Conservation (phyloP, 805 yeast genomes). For the Naumovozyma castellii region DNA sequence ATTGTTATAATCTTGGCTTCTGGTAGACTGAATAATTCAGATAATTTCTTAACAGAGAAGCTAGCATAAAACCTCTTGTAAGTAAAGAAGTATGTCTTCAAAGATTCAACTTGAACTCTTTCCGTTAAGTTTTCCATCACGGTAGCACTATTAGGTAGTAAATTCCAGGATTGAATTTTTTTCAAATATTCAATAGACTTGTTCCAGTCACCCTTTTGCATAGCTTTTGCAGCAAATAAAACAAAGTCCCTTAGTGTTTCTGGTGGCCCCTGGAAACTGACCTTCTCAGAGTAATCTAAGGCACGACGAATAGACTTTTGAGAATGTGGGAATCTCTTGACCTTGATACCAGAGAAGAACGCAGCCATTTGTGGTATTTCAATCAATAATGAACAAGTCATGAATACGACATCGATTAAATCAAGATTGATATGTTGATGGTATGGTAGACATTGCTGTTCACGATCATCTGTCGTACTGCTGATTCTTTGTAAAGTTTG, state of each 20-base stretch:
- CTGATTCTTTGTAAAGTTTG: conserved; percentile 60
- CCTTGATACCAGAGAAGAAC: conserved; percentile 46
- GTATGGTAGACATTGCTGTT: conserved; percentile 82
- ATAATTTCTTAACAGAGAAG: conserved; percentile 57
- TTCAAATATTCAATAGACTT: conserved; percentile 57
- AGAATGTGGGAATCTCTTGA: conserved; percentile 46
- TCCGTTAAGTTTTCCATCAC: conserved; percentile 63
- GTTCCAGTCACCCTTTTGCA: conserved; percentile 86
- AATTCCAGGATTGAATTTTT: conserved; percentile 64
- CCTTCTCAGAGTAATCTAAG: conserved; percentile 87
- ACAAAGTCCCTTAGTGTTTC: conserved; percentile 91
- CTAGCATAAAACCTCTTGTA: conserved; percentile 69
- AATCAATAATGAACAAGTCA: conserved; percentile 78
- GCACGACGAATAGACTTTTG: conserved; percentile 84
- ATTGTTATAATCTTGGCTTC: conserved; percentile 49
- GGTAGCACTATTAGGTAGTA: conserved; percentile 59
- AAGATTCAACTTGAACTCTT: conserved; percentile 80
- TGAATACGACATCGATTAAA: conserved; percentile 85
- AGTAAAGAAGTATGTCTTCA: conserved; percentile 85
- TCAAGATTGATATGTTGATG: conserved; percentile 97
- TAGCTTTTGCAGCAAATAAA: conserved; percentile 81
- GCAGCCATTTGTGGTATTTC: conserved; percentile 90
- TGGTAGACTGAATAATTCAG: conserved; percentile 56
- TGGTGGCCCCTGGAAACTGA: conserved; percentile 94
- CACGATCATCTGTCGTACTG: conserved; percentile 23